Evolutionary conservation across 148 eudicot species (phyloP).

Genomic region (Pouteria glomerata): DNA sequence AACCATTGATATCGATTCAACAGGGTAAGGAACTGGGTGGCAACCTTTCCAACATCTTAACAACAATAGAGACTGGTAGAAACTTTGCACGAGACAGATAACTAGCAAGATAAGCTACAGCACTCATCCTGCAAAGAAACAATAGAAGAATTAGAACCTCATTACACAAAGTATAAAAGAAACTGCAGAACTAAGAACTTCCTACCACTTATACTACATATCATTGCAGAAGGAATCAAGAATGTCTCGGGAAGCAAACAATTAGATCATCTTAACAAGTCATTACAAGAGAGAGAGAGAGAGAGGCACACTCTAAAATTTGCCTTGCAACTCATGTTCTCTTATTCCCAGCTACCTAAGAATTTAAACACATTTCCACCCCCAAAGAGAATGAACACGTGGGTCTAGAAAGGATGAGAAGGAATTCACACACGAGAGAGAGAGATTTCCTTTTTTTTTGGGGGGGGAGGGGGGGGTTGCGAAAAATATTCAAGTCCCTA

Average conservation of each 20-base stretch:
- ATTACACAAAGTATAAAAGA: background rate
- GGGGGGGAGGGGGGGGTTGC: too few species aligned
- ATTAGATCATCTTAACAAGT: background rate
- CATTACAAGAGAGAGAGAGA: background rate
- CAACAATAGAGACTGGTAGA: slow-evolving; percentile 43
- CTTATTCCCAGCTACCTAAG: background rate
- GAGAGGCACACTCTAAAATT: background rate
- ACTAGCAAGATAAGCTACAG: slow-evolving; percentile 92
- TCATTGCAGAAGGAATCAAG: background rate
- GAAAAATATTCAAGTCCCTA: too few species aligned
- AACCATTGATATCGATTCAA: background rate
- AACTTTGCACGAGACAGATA: slow-evolving; percentile 91
- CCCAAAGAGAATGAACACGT: too few species aligned
- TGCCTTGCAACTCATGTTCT: background rate
- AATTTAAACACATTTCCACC: background rate
- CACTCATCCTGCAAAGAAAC: slow-evolving; percentile 77
- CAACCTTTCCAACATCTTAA: slow-evolving; percentile 61
- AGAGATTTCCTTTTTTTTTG: too few species aligned
- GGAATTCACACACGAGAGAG: too few species aligned
- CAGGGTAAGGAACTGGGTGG: background rate
- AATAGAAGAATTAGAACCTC: slow-evolving; percentile 14
- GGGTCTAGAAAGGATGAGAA: too few species aligned
- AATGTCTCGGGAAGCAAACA: background rate
- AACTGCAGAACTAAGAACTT: background rate
- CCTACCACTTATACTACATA: background rate